Conservation (phyloP, 441 rosid species). For the Erodium moschatum region DNA sequence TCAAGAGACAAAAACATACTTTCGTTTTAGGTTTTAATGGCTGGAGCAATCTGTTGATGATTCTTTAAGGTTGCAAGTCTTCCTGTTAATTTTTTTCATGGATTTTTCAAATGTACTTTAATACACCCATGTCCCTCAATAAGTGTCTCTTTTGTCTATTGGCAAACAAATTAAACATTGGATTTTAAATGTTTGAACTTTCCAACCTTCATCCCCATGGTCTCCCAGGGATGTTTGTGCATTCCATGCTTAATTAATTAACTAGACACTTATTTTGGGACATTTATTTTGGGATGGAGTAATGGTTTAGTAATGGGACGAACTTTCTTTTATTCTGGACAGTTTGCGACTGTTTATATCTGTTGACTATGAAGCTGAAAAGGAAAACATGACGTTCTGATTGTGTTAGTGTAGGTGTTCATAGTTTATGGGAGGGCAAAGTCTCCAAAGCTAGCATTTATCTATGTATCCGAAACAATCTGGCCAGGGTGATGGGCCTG, state of each 20-base stretch:
- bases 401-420: slow-evolving; percentile 12
- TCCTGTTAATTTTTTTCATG: not conserved
- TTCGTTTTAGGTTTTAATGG: not conserved
- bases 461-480: slow-evolving; percentile 80
- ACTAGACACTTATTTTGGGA: not conserved
- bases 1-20: not conserved
- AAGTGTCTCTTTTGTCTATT: not conserved
- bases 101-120: not conserved
- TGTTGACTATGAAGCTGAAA: not conserved
- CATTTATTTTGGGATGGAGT: too few relatives aligned
- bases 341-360: not conserved
- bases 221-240: too few relatives aligned
- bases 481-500: slow-evolving; percentile 80
- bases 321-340: slow-evolving; percentile 1
- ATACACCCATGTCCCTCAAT: not conserved
- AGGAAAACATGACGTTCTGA: not conserved
- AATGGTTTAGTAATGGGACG: not conserved
- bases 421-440: too few relatives aligned
- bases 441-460: too few relatives aligned
- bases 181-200: not conserved
- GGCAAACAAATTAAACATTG: not conserved
- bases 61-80: not conserved
- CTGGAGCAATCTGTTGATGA: not conserved
- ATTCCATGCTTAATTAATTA: too few relatives aligned
- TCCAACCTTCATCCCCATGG: not conserved